Percentiles rank a stretch among this genome's conserved stretches.
phyloP scores from a whole-genome alignment of 192 early-diverging fungal genomes.

The Backusella sp. region DNA sequence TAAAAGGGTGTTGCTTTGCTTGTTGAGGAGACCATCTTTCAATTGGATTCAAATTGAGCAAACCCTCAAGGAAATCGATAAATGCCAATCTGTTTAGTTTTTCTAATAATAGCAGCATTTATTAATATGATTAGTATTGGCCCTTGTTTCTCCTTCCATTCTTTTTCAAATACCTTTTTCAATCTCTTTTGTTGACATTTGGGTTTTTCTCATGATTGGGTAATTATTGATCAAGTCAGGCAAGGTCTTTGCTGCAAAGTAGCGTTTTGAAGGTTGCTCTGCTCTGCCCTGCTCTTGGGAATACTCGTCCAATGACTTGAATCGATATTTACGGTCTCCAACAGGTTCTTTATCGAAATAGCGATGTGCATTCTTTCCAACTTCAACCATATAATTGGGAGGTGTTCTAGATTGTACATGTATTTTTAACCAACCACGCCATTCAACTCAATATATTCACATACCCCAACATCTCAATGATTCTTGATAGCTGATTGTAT shows the following conservation, averaged over 20 bases:
- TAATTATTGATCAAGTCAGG: conserved; percentile 86
- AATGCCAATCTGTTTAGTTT: conserved; percentile 72
- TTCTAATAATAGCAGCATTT: conserved; percentile 45
- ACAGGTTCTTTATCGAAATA: conserved; percentile 72
- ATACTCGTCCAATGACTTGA: conserved; percentile 70
- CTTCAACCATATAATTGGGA: conserved; percentile 91
- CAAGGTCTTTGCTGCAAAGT: conserved; percentile 84
- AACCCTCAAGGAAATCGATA: conserved; percentile 88
- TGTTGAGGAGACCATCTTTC: conserved; percentile 96
- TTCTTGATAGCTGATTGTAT: conserved; percentile 93
- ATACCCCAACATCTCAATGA: conserved; percentile 90
- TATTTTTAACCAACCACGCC: not conserved
- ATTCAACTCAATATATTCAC: not conserved
- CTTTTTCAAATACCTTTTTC: conserved; percentile 62
- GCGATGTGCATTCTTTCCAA: conserved; percentile 81
- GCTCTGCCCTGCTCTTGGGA: conserved; percentile 72
- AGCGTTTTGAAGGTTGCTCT: conserved; percentile 92
- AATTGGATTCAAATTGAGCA: conserved; percentile 89
- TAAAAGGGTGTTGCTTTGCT: conserved; percentile 93
- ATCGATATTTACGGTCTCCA: not conserved
- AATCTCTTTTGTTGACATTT: conserved; percentile 58
- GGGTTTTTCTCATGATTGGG: conserved; percentile 70
- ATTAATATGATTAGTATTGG: not conserved
- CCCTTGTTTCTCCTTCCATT: not conserved
- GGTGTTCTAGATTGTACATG: conserved; percentile 51